phyloP scores from a whole-genome alignment of 2,329 filamentous ascomycete species.

The Apiospora saccharicola region DNA sequence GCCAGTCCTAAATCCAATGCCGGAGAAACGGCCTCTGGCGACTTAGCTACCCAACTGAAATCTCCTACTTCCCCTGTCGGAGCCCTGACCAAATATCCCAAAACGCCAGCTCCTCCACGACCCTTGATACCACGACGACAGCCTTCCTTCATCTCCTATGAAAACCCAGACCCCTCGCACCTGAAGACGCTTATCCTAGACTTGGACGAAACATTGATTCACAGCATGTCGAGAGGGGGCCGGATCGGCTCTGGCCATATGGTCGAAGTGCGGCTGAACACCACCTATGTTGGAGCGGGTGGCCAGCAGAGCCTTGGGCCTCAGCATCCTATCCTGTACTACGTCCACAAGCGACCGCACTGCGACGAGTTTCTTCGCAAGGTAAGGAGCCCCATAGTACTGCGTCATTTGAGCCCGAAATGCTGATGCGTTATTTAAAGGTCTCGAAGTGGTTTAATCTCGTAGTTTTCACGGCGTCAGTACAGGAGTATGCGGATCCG shows the following conservation, averaged over 20 bases:
- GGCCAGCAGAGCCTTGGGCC: slow-evolving; percentile 75
- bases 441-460: slow-evolving; percentile 98
- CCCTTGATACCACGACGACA: slow-evolving; percentile 89
- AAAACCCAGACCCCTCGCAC: slow-evolving; percentile 62
- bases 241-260: slow-evolving; percentile 97
- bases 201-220: slow-evolving; percentile 95
- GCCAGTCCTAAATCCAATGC: slow-evolving; percentile 53
- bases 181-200: slow-evolving; percentile 96
- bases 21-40: slow-evolving; percentile 45
- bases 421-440: slow-evolving; percentile 47
- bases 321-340: slow-evolving; percentile 96
- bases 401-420: neutral
- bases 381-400: slow-evolving; percentile 51
- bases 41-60: slow-evolving; percentile 83
- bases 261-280: slow-evolving; percentile 93
- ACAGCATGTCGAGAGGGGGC: slow-evolving; percentile 96
- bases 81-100: slow-evolving; percentile 86
- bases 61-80: slow-evolving; percentile 87
- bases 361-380: slow-evolving; percentile 96
- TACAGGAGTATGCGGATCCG: slow-evolving; percentile 97
- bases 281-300: slow-evolving; percentile 71
- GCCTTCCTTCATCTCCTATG: slow-evolving; percentile 80
- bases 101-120: slow-evolving; percentile 85
- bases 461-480: slow-evolving; percentile 94
- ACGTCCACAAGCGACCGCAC: slow-evolving; percentile 96